phyloP scores from a whole-genome alignment of 495 filamentous ascomycete genomes.

The Penicillium psychrofluorescens region DNA sequence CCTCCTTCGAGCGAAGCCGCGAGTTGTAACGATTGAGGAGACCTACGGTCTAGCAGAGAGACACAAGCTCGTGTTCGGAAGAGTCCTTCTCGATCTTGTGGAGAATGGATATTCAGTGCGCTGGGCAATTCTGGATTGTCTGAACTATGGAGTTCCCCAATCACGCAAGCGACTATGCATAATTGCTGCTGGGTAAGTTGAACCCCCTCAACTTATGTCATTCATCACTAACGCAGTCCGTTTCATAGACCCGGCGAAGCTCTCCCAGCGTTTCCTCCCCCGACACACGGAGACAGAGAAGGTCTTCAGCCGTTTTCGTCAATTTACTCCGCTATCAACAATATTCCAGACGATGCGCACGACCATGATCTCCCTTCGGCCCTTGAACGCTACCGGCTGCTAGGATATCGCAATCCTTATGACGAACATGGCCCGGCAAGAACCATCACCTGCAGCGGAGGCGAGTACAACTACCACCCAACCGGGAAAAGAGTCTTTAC shows the following conservation, averaged over 20 bases:
- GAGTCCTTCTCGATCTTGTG: conserved; percentile 58
- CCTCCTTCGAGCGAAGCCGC: conserved; percentile 56
- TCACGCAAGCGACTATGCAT: conserved; percentile 60
- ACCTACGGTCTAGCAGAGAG: conserved; percentile 58
- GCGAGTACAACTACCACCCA: conserved; percentile 61
- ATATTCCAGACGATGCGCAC: conserved; percentile 30
- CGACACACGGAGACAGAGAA: conserved; percentile 48
- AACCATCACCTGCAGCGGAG: conserved; percentile 67
- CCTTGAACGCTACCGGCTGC: conserved; percentile 8
- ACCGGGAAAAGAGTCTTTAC: conserved; percentile 61
- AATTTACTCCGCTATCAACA: conserved; percentile 39
- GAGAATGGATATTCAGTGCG: conserved; percentile 62
- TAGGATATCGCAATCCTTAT: conserved; percentile 15
- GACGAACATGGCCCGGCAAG: conserved; percentile 43
- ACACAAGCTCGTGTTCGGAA: conserved; percentile 45
- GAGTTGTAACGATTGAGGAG: conserved; percentile 79
- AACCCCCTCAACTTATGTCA: too few species aligned
- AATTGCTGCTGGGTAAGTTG: conserved; percentile 64
- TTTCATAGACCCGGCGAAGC: conserved; percentile 59
- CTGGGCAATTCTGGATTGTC: conserved; percentile 45
- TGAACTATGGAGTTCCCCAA: conserved; percentile 57
- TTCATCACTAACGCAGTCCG: conserved; percentile 7
- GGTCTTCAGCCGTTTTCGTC: conserved; percentile 28
- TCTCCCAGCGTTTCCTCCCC: conserved; percentile 60
- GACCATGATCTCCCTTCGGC: conserved; percentile 39